Conservation (phyloP, 352 stramenopile species). For the Blastocystis sp. region DNA sequence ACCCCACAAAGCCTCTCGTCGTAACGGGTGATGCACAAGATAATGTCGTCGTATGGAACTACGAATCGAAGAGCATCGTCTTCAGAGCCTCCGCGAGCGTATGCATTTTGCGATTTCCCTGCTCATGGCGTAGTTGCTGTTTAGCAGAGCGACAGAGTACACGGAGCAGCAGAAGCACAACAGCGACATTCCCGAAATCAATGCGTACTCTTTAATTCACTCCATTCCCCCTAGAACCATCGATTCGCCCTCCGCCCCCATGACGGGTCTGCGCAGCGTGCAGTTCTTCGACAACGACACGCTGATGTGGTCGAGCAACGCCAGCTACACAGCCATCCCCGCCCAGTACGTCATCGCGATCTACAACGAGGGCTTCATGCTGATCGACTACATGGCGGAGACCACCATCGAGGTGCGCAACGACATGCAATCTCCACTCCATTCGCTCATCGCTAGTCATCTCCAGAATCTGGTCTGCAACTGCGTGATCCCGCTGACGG, state of each 20-base stretch:
- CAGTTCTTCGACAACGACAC: conserved; percentile 69
- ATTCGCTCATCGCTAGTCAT: conserved; percentile 6
- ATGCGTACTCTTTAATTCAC: neutral
- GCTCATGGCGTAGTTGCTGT: conserved; percentile 16
- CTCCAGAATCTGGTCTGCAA: neutral
- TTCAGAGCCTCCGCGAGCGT: conserved; percentile 50
- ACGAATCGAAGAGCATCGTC: conserved; percentile 58
- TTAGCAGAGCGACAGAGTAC: neutral
- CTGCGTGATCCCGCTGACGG: neutral
- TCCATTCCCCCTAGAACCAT: conserved; percentile 8
- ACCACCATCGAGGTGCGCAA: conserved; percentile 25
- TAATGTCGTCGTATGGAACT: conserved; percentile 61
- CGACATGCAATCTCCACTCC: neutral
- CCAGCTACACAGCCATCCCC: conserved; percentile 8
- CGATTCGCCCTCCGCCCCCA: neutral
- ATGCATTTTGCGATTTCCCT: neutral
- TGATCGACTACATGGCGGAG: conserved; percentile 67
- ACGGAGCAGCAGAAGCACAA: neutral
- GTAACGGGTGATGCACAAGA: conserved; percentile 12
- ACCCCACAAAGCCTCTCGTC: conserved; percentile 57
- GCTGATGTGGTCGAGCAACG: conserved; percentile 43
- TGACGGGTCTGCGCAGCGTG: conserved; percentile 36
- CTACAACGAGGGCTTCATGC: conserved; percentile 37
- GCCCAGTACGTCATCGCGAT: conserved; percentile 57
- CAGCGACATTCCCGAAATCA: conserved; percentile 41